Conservation (phyloP, 768 basidiomycete species). For the Kockovaella imperatae region DNA sequence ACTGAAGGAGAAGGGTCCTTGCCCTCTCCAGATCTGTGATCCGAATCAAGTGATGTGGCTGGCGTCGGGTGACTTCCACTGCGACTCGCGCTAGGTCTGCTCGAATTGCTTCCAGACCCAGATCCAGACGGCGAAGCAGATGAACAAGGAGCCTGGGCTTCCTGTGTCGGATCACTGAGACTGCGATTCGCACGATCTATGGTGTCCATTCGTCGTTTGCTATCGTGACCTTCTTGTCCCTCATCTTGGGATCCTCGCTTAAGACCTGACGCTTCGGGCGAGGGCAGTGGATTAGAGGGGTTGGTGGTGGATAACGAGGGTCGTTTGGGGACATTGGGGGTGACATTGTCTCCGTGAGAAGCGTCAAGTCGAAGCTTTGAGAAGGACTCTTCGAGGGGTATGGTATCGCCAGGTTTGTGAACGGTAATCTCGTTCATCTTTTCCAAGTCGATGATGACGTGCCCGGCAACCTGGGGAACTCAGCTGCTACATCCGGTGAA, state of each 20-base stretch:
- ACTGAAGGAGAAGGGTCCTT: no score
- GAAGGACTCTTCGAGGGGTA: conserved; percentile 16
- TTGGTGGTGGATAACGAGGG: not conserved
- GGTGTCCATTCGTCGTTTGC: conserved; percentile 5
- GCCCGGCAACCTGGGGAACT: conserved; percentile 56
- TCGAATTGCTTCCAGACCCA: no score
- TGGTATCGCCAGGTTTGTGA: conserved; percentile 44
- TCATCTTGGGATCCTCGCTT: not conserved
- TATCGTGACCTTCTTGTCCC: not conserved
- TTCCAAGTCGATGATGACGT: conserved; percentile 73
- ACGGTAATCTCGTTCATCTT: conserved; percentile 62
- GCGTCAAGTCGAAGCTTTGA: conserved; percentile 6
- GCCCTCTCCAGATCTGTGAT: no score
- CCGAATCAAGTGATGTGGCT: no score
- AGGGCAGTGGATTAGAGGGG: conserved; percentile 2
- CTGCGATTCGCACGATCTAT: no score
- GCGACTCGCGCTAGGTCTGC: no score
- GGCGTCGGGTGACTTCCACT: no score
- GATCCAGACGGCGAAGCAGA: no score
- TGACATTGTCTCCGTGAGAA: not conserved
- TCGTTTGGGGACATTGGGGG: not conserved
- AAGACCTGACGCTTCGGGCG: not conserved
- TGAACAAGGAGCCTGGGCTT: no score
- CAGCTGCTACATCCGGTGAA: not conserved
- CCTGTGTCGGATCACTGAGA: no score